Percentiles rank a stretch among this genome's conserved stretches.
Conservation (phyloP, 2,329 filamentous ascomycete genomes). For the Tolypocladium amazonense region DNA sequence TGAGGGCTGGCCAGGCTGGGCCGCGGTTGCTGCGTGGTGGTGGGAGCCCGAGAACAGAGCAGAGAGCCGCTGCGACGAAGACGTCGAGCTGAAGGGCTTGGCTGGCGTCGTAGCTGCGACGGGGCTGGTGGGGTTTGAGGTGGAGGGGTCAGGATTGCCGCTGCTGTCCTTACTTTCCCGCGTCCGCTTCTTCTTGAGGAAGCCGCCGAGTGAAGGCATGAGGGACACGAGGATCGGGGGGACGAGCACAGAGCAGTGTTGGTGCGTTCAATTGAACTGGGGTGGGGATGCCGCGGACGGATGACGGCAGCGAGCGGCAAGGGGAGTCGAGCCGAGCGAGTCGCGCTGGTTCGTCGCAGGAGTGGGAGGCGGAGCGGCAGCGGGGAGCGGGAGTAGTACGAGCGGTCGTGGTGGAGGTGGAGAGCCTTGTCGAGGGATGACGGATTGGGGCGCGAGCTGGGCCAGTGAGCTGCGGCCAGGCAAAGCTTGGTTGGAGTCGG, state of each 20-base stretch:
- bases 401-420: background rate
- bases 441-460: background rate
- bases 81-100: slow-evolving; percentile 35
- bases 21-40: slow-evolving; percentile 4
- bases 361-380: background rate
- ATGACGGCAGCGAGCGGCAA: background rate
- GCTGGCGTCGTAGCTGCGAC: slow-evolving; percentile 44
- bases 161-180: slow-evolving; percentile 56
- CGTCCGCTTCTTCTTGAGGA: slow-evolving; percentile 98
- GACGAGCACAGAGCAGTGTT: background rate
- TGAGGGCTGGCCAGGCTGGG: slow-evolving; percentile 5
- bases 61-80: slow-evolving; percentile 13
- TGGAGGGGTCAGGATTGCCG: slow-evolving; percentile 50
- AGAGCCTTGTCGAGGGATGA: background rate
- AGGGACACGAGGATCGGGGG: slow-evolving; percentile 3
- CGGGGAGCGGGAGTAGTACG: background rate
- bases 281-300: background rate
- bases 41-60: slow-evolving; percentile 11
- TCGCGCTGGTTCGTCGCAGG: background rate
- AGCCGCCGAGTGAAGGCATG: slow-evolving; percentile 93
- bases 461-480: background rate
- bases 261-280: slow-evolving; percentile 1
- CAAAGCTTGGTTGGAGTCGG: background rate
- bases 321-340: background rate
- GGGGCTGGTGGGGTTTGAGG: slow-evolving; percentile 54